phyloP scores from a whole-genome alignment of 2,329 filamentous ascomycete species.

The Talaromyces sp. region DNA sequence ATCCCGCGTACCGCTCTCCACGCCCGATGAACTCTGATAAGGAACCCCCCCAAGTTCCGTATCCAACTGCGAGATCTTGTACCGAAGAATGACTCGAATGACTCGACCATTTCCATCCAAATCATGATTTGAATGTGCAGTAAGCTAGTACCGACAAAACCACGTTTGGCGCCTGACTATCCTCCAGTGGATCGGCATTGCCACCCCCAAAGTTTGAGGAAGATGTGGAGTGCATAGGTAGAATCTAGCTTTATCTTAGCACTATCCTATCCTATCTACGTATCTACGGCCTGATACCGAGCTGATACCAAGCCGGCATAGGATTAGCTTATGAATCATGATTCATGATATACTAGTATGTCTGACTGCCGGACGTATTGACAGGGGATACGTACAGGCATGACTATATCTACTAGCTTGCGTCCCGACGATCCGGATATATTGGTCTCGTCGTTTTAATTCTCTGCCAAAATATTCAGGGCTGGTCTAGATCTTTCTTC shows the following conservation, averaged over 20 bases:
- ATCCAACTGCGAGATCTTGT: too few species aligned
- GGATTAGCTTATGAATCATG: not conserved
- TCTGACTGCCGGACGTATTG: not conserved
- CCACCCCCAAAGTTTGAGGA: not conserved
- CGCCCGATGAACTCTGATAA: not conserved
- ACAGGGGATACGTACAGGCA: not conserved
- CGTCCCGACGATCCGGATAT: not conserved
- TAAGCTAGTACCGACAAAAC: not conserved
- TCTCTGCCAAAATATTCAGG: not conserved
- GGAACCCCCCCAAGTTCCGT: not conserved
- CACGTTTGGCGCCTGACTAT: not conserved
- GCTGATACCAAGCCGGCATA: not conserved
- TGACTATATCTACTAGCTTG: not conserved
- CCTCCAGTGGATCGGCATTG: not conserved
- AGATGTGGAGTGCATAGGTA: not conserved
- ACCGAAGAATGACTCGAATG: not conserved
- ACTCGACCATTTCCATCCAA: not conserved
- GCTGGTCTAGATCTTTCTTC: not conserved
- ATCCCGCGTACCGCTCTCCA: slow-evolving; percentile 7
- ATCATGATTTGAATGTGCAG: not conserved
- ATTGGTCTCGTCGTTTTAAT: not conserved
- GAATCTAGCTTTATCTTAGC: not conserved
- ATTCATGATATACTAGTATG: not conserved
- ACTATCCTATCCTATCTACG: not conserved
- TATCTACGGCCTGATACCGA: not conserved